These are phyloP conservation scores for Zopfochytrium polystomum DNA, from an alignment of 371 early-diverging fungal species.

Conservation along the genomic window DNA sequence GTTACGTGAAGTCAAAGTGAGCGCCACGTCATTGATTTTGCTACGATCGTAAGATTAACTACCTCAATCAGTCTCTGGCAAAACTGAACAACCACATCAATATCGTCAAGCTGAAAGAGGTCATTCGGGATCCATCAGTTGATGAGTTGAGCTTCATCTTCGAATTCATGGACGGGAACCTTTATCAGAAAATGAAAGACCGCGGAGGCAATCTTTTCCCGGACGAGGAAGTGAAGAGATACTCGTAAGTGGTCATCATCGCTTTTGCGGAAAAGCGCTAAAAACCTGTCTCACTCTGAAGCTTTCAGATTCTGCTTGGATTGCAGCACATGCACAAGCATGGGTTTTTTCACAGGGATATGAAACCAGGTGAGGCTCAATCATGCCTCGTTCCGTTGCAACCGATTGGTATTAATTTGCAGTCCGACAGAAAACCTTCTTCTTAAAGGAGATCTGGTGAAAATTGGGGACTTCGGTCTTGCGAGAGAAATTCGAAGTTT, in stretches of 20 bases:
- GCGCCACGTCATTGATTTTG: neutral
- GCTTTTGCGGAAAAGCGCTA: neutral
- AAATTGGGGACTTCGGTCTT: slow-evolving; percentile 94
- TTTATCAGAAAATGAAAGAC: slow-evolving; percentile 79
- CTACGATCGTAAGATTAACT: neutral
- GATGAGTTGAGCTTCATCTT: slow-evolving; percentile 87
- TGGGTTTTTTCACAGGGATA: slow-evolving; percentile 89
- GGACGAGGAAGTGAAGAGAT: slow-evolving; percentile 54
- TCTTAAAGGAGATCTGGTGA: slow-evolving; percentile 56
- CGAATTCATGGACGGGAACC: slow-evolving; percentile 91
- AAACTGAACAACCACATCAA: slow-evolving; percentile 71
- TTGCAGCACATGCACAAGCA: slow-evolving; percentile 83
- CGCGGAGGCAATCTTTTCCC: slow-evolving; percentile 58
- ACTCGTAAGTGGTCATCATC: slow-evolving; percentile 34
- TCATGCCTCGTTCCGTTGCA: neutral
- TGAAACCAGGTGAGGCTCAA: slow-evolving; percentile 73
- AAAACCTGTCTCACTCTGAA: slow-evolving; percentile 23
- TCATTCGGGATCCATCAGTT: slow-evolving; percentile 61
- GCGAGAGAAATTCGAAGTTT: slow-evolving; percentile 79
- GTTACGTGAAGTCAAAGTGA: slow-evolving; percentile 72
- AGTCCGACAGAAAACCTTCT: slow-evolving; percentile 51
- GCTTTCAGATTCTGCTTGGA: slow-evolving; percentile 80
- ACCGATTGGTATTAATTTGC: neutral
- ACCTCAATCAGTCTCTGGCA: slow-evolving; percentile 55
- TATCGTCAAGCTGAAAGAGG: slow-evolving; percentile 77